These are phyloP conservation scores for Salix viminalis DNA, from an alignment of 345 rosid genomes.

Conservation along the genomic window DNA sequence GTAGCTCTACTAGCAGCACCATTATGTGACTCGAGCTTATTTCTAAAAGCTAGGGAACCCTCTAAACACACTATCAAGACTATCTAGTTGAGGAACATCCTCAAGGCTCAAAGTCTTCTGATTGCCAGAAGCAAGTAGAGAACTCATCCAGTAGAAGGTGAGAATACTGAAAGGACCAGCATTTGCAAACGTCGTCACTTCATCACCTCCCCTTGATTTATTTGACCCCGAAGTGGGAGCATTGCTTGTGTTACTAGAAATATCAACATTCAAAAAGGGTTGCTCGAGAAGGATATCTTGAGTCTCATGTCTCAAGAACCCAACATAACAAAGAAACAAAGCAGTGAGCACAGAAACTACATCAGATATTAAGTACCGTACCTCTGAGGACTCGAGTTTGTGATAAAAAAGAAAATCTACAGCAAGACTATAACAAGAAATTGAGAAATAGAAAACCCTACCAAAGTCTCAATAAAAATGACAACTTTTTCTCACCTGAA, in stretches of 20 bases:
- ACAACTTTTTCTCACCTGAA: conserved; percentile 36
- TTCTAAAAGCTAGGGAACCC: conserved; percentile 15
- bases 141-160: conserved; percentile 22
- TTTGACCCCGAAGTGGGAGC: background rate
- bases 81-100: conserved; percentile 23
- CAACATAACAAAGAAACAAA: conserved; percentile 51
- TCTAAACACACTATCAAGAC: conserved; percentile 20
- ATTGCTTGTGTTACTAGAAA: background rate
- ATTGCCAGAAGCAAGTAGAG: conserved; percentile 20
- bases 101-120: conserved; percentile 27
- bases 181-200: conserved; percentile 18
- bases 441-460: conserved; percentile 51
- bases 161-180: conserved; percentile 25
- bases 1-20: conserved; percentile 3
- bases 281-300: conserved; percentile 36
- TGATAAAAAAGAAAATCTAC: conserved; percentile 41
- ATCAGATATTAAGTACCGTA: conserved; percentile 43
- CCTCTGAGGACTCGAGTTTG: conserved; percentile 21
- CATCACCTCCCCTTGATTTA: conserved; percentile 22
- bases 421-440: conserved; percentile 61
- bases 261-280: conserved; percentile 32
- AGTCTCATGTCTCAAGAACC: conserved; percentile 35
- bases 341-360: conserved; percentile 28
- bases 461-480: conserved; percentile 59
- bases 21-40: conserved; percentile 6